Percentiles rank a stretch among this genome's conserved stretches.
phyloP scores from a whole-genome alignment of 257 asterid species.

The Marsdenia floribunda region DNA sequence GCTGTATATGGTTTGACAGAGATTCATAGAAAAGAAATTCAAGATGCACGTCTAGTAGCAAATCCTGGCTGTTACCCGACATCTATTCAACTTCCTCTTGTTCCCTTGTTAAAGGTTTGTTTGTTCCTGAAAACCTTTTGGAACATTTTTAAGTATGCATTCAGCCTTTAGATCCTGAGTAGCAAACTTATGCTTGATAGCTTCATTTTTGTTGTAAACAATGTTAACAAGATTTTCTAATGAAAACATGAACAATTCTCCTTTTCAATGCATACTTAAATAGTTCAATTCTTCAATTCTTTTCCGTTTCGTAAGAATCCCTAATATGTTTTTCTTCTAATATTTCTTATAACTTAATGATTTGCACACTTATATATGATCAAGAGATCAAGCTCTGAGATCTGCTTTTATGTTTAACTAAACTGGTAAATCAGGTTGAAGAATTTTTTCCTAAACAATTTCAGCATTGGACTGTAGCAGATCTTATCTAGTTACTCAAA shows the following conservation, averaged over 20 bases:
- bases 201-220: not conserved
- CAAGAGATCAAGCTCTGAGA: not conserved
- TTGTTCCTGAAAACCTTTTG: conserved; percentile 7
- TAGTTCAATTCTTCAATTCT: not conserved
- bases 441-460: not conserved
- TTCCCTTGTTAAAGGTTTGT: conserved; percentile 79
- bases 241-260: not conserved
- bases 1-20: conserved; percentile 92
- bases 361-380: not conserved
- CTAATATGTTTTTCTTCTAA: not conserved
- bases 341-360: not conserved
- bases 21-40: conserved; percentile 58
- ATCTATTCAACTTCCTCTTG: conserved; percentile 82
- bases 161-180: not conserved
- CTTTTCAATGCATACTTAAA: not conserved
- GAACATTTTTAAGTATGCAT: not conserved
- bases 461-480: not conserved
- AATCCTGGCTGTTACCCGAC: conserved; percentile 99
- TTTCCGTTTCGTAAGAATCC: not conserved
- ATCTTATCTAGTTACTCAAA: not conserved
- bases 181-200: not conserved
- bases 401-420: not conserved
- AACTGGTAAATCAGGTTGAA: not conserved
- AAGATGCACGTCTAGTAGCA: conserved; percentile 76
- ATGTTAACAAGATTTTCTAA: not conserved